Evolutionary conservation across 164 flowering plant genomes (phyloP), one percentile per base, ranked within the genome.

Genomic region (Pachysandra terminalis): DNA sequence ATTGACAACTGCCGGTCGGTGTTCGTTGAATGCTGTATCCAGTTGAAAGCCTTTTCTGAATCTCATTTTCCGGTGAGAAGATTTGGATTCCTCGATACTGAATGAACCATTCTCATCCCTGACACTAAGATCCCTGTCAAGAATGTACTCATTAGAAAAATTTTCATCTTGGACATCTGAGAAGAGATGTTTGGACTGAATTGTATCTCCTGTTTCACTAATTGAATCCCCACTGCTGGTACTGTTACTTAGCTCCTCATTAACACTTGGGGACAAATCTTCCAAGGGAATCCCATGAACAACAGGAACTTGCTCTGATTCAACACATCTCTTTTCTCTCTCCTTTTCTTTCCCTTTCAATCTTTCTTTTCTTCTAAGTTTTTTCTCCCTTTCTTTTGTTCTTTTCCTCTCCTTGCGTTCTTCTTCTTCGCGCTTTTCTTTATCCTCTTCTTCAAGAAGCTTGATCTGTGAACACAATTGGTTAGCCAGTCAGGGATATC

Each of bases 391-490:
- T 78, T 95, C 99, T 82, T 92, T 92, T 52, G 81, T 74, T 75
- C 90, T 85, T 77, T 79, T 86, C 69, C 94, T 83, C 82, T 92
- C 97, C 79, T 86, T 89, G 22, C 96, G 90, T 69, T 87, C 96
- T 81, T 91, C 97, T 79, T 95, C 97, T 73, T 91, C 94, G 51
- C 85, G 94, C 70, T 90, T 95, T 81, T 95, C 99, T 76, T 84
- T 91, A 77, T 95, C 99, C 74, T 95, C 99, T 82, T 95, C 99
- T 81, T 95, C 97, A 63, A 95, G 97, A 78, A 95, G 96, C 76
- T 92, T 92, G 76, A 74, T 85, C 99, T 95, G 88, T 61, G 68
- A 60, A 60, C 45, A 71, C 65, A 76, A 73, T 60, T 57, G 25
- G 58, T 49, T 63, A 63, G 41, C 54, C 24, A 62, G 35, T 67